Conservation (phyloP, 2,329 filamentous ascomycete genomes). For the Teratosphaeria viscida region DNA sequence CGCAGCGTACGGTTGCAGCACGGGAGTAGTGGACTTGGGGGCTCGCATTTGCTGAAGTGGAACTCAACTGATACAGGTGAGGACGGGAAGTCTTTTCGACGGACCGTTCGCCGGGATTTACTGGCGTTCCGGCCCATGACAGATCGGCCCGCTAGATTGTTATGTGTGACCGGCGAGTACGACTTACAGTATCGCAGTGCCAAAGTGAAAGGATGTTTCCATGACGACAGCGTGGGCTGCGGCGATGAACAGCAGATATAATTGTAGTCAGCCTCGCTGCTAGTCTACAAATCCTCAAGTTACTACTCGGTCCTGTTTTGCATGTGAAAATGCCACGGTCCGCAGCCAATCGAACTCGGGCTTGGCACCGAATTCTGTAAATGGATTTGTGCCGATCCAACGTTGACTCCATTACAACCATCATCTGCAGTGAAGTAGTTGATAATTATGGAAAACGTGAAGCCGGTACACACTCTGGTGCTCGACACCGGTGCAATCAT, state of each 20-base stretch:
- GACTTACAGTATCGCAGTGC: neutral
- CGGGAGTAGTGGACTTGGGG: too few species aligned
- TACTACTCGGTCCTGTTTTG: neutral
- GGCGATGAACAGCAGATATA: too few species aligned
- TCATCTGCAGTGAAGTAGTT: neutral
- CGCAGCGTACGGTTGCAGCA: neutral
- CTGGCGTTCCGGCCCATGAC: neutral
- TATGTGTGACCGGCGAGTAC: neutral
- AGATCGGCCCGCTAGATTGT: neutral
- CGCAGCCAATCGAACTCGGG: neutral
- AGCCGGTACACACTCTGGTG: conserved; percentile 71
- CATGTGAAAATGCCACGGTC: neutral
- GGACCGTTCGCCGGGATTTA: neutral
- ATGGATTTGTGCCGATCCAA: neutral
- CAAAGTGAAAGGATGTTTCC: too few species aligned
- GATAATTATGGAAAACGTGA: conserved; percentile 32
- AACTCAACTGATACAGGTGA: neutral
- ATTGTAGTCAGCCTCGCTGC: too few species aligned
- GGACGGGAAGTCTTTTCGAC: neutral
- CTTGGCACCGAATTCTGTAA: neutral
- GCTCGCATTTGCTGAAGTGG: neutral
- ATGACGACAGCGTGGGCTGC: too few species aligned
- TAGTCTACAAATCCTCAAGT: too few species aligned
- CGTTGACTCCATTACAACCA: neutral
- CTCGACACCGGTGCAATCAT: conserved; percentile 89